Evolutionary conservation across 1,139 yeast genomes (phyloP), one percentile per base, ranked within the genome.

Genomic region (Candida smagusa): DNA sequence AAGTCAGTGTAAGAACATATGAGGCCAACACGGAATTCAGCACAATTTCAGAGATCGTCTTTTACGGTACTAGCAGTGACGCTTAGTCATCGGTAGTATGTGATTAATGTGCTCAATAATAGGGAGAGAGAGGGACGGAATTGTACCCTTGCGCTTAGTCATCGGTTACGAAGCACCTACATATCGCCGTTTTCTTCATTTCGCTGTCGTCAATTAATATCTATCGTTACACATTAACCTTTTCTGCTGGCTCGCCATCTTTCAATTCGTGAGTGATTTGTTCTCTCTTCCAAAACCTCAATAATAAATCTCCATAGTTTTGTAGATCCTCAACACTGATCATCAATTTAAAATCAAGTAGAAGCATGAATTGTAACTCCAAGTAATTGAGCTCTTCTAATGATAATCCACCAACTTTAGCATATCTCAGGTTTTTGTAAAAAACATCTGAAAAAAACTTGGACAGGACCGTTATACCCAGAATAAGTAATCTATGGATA

Each of bases 341-440:
- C 82, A 90, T 79, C 45, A 92, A 72, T 54, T 83, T 79, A 61
- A 92, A 92, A 61, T 92, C 97, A 38, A 92, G 74, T 44, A 92
- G 68, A 35, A 90, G 62, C 47, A 92, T 64, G 58, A 92, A 92
- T 59, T 92, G 97, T 37, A 92, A 67, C 60, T 92, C 99, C 48
- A 92, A 70, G 62, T 88, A 92, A 57, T 94, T 92, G 54, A 92
- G 73, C 57, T 92, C 99, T 42, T 89, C 96, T 40, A 90, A 74
- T 7, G 97, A 96, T 40, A 92, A 73, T 2, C 99, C 99, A 7
- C 99, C 98, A 30, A 92, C 97, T 61, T 92, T 88, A 19, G 98
- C 97, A 59, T 94, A 92, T 46, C 99, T 77, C 38, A 95, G 82
- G 61, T 94, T 92, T 56, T 94, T 92, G 72, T 94, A 92, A 58